Base-by-base conservation (phyloP, 345 rosid species). In the Eucalyptus guilfoylei region DNA sequence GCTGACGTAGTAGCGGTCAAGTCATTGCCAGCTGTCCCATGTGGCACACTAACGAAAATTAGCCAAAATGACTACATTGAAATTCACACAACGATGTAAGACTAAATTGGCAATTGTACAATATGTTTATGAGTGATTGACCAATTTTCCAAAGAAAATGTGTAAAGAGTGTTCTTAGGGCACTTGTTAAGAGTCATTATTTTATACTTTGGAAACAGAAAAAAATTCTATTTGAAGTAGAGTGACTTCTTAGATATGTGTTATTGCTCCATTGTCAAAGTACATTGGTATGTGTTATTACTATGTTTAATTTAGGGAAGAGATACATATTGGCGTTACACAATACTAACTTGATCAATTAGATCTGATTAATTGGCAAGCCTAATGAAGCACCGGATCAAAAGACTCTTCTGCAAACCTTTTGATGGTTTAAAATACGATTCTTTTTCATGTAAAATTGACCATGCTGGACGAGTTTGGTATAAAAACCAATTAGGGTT, bases 21-120 rank as follows among this genome's bases (percentile, higher is more conserved):
- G 69, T 60, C n/a, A 60, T 60, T 13, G n/a, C 1, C 0, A 28
- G 6, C 1, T 24, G 6, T 55, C 2, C 3, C 13, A 55, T 55
- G 30, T 23, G 30, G 5, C 3, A 55, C 62, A 55, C 0, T 0
- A 1, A 40, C 0, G 3, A 72, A 72, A 37, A 37, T 21, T 40
- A 23, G 13, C 5, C 14, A 8, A 76, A 40, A 76, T 1, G 45
- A 76, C 47, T 40, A 21, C 14, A 76, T 6, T 76, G 4, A 24
- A 3, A 21, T 76, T 76, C 44, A 6, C 26, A 4, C 2, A 21
- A 40, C 0, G 2, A 3, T 76, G 0, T 9, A 6, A 5, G 45
- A 2, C 5, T 10, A 23, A 76, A 76, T 76, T 40, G 14, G 0
- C 14, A 76, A 3, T 3, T 5, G 5, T 40, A 21, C 0, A 37